Base-by-base conservation (phyloP, 2,329 filamentous ascomycete genomes). In the Colletotrichum melonis region DNA sequence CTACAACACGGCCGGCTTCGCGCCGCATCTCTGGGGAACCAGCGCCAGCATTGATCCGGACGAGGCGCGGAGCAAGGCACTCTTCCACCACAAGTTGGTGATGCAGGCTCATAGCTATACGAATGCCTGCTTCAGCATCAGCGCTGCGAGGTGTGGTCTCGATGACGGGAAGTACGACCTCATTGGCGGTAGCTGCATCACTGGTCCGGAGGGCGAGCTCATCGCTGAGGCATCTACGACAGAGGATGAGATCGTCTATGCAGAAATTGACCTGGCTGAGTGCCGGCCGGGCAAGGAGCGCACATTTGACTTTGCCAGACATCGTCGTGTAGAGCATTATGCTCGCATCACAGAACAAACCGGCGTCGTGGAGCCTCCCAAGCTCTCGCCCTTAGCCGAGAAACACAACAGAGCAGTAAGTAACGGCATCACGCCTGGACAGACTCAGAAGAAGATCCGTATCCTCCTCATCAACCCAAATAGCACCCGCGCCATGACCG, bases 391-490 rank as follows among this genome's bases (percentile, higher is more conserved):
- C n/a, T 4, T 7, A 19, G 12, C 7, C 46, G 32, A 63, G 26
- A 16, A 14, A 4, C 52, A 14, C 16, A n/a, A 30, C 1, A 2
- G 24, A n/a, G 58, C 62, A 5, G 58, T 54, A 16, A 58, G 64
- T n/a, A 35, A 28, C 4, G 4, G 14, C 8, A 58, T 38, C 7
- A 22, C 16, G n/a, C 35, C 42, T 5, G 2, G 8, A n/a, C 6
- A 35, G 7, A 62, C 49, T 35, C 12, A 62, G 16, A 67, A 63
- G 35, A 72, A 72, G 49, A 72, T 72, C 2, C 73, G 52, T 73
- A 90, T 95, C 73, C 87, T 96, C 46, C 85, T 96, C 73, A 87
- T 96, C 76, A 96, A 97, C 79, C 94, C 94, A 32, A 96, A 96
- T 82, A 94, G 92, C 3, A 94, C 92, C 0, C 77, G 83, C 67